A percentile compares a stretch with the other conserved stretches of the same genome.
Evolutionary conservation across 305 asterid species (phyloP).

Genomic region (Caryopteris hybrid): DNA sequence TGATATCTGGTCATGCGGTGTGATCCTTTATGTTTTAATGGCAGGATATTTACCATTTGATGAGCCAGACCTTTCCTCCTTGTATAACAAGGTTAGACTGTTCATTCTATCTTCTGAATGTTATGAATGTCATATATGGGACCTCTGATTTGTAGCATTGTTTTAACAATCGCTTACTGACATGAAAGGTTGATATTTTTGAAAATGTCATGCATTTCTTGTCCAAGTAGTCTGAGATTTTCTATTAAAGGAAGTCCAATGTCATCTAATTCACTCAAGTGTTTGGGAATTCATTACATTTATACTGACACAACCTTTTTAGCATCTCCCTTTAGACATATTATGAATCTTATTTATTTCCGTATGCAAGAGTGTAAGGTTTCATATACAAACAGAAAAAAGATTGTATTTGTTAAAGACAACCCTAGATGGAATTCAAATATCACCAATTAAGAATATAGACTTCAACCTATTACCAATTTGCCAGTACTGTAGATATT

Average conservation of each 20-base stretch:
- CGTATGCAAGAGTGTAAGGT: not conserved
- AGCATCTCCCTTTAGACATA: slow-evolving; percentile 1
- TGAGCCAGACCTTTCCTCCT: slow-evolving; percentile 63
- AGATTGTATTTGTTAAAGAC: not conserved
- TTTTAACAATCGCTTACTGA: not conserved
- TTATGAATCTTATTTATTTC: not conserved
- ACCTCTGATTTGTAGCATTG: not conserved
- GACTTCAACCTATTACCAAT: not conserved
- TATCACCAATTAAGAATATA: not conserved
- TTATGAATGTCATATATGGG: not conserved
- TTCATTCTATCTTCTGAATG: slow-evolving; percentile 6
- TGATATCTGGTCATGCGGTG: slow-evolving; percentile 98
- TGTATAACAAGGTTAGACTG: slow-evolving; percentile 66
- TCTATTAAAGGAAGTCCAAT: not conserved
- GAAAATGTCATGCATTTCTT: slow-evolving; percentile 4
- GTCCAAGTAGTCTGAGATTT: not conserved
- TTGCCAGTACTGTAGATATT: not conserved
- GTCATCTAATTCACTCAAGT: not conserved
- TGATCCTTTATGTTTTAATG: slow-evolving; percentile 81
- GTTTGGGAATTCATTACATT: not conserved
- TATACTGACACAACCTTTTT: not conserved
- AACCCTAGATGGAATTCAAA: not conserved
- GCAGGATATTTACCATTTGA: slow-evolving; percentile 91
- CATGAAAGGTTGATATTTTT: not conserved
- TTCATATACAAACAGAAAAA: not conserved